These are phyloP conservation scores for Coemansia sp. DNA, from an alignment of 192 early-diverging fungal species.

Conservation along the genomic window DNA sequence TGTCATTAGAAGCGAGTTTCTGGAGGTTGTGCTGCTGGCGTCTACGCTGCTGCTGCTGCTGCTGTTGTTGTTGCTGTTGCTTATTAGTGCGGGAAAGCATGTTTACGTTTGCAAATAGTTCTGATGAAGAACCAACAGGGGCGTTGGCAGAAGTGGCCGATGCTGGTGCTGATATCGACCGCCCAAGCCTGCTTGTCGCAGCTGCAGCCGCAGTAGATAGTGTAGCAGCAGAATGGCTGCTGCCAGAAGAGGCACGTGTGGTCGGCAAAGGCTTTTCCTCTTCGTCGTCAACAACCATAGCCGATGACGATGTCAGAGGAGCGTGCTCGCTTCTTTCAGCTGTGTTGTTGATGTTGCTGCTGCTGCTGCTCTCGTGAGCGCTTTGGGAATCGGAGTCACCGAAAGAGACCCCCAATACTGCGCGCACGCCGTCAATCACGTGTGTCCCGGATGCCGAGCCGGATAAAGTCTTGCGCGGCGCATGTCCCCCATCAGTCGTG, in stretches of 20 bases:
- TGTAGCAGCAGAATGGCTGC: neutral
- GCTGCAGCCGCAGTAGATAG: neutral
- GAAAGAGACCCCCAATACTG: neutral
- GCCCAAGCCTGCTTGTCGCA: neutral
- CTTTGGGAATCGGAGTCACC: neutral
- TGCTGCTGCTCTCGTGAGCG: neutral
- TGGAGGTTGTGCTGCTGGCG: slow-evolving; percentile 5
- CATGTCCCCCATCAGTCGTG: slow-evolving; percentile 9
- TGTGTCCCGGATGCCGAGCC: neutral
- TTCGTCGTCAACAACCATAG: slow-evolving; percentile 2
- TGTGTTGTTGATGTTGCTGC: neutral
- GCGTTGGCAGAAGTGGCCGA: neutral
- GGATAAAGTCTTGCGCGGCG: slow-evolving; percentile 11
- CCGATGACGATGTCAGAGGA: neutral
- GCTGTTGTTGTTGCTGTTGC: neutral
- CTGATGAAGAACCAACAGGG: neutral
- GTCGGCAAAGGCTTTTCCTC: neutral
- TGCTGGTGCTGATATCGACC: slow-evolving; percentile 2
- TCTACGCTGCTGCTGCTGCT: slow-evolving; percentile 8
- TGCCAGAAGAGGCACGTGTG: neutral
- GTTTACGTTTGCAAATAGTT: neutral
- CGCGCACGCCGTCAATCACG: neutral
- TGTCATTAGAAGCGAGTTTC: neutral
- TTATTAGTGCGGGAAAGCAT: neutral
- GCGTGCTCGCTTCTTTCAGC: neutral